Percentiles rank a stretch among this genome's conserved stretches.
phyloP scores from a whole-genome alignment of 306 rosid genomes.

The Ochetophila trinervis region DNA sequence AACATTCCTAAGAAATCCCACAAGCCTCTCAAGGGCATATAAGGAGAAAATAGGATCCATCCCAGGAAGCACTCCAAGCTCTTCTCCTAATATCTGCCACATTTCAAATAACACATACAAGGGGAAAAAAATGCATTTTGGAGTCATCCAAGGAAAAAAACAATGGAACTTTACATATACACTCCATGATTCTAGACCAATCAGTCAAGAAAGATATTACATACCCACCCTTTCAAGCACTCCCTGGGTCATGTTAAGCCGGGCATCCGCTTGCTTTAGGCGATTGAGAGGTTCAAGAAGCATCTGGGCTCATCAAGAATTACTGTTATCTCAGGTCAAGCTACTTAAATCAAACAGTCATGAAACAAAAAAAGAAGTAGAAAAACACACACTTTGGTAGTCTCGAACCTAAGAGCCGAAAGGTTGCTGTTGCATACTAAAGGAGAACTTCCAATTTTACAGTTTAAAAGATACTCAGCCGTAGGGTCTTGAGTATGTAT shows the following conservation, averaged over 20 bases:
- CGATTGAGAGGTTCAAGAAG: constrained; percentile 77
- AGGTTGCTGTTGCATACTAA: constrained; percentile 61
- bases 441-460: constrained; percentile 81
- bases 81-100: constrained; percentile 86
- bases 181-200: constrained; percentile 15
- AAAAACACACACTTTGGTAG: constrained; percentile 72
- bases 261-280: constrained; percentile 83
- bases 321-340: constrained; percentile 16
- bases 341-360: constrained; percentile 8
- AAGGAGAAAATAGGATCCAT: constrained; percentile 74
- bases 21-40: constrained; percentile 62
- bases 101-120: not conserved
- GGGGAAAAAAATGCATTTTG: constrained; percentile 7
- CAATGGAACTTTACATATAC: constrained; percentile 1
- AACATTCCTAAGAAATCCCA: constrained; percentile 47
- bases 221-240: constrained; percentile 89
- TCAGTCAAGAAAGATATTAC: constrained; percentile 33
- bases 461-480: constrained; percentile 70
- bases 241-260: constrained; percentile 83
- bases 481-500: constrained; percentile 84
- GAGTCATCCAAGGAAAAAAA: not conserved
- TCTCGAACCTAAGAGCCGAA: constrained; percentile 90
- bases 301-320: constrained; percentile 50
- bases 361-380: constrained; percentile 17
- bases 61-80: constrained; percentile 91